Base-by-base conservation (phyloP, 257 asterid genomes). In the Lavandula angustifolia region DNA sequence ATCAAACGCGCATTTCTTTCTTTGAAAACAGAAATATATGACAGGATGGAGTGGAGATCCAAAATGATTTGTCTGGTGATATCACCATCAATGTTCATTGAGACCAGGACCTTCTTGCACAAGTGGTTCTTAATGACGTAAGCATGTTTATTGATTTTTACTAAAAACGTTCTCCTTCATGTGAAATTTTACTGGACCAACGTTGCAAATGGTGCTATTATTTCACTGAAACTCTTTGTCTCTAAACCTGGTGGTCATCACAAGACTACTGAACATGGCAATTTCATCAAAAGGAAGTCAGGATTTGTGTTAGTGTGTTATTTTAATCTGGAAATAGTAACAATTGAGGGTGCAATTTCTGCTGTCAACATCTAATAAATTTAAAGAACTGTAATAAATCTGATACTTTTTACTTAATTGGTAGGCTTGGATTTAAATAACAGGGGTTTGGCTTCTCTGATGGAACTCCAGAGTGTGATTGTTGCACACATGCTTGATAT, bases 401-500 rank as follows among this genome's bases (percentile, higher is more conserved):
- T 66, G 60, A 69, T 77, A 14, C 51, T 64, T 60, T 69, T 62
- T 69, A 67, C 78, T 78, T 69, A 79, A 62, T 64, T 67, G 79
- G 60, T 78, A 71, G 76, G 78, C 62, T 73, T 84, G 72, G 70
- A 64, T 75, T 78, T 67, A 47, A 59, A 60, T 80, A 66, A 80
- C 94, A 89, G 95, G 95, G 95, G 95, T 69, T 76, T 89, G 88
- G 78, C 86, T 78, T 78, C 89, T 66, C 69, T 85, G 55, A 57
- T 87, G 75, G 84, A 85, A 73, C 85, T 89, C 73, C 91, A 78
- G 68, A 76, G 66, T 33, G 79, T 77, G 74, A 54, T 87, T 59
- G 88, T 83, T 55, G 74, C 66, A 33, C 75, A 75, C 34, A 60
- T 85, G 75, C 80, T 87, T 54, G 94, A 89, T 68, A 66, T 89